Evolutionary conservation across 140 eudicot genomes (phyloP).

Genomic region (Cichorium intybus): DNA sequence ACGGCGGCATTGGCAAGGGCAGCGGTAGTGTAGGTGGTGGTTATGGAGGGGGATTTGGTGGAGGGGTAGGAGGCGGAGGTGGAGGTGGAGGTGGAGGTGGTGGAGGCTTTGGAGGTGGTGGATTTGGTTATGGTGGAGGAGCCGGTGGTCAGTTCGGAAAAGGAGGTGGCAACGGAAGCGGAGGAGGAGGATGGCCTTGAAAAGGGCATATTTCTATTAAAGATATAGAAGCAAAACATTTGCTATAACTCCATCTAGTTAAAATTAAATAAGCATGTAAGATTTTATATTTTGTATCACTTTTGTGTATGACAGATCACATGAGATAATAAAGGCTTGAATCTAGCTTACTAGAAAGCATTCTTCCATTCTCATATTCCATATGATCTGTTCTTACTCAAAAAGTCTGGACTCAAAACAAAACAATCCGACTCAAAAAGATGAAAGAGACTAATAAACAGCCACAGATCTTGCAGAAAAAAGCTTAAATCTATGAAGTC

Average conservation of each 20-base stretch:
- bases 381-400: background rate
- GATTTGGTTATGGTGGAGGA: background rate
- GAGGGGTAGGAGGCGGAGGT: background rate
- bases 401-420: background rate
- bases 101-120: background rate
- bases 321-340: background rate
- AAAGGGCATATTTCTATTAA: background rate
- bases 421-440: background rate
- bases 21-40: background rate
- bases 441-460: too few relatives aligned
- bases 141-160: background rate
- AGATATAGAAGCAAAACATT: background rate
- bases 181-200: background rate
- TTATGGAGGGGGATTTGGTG: background rate
- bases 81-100: conserved; percentile 4
- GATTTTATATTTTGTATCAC: background rate
- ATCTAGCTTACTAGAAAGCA: background rate
- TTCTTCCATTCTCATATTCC: background rate
- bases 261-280: background rate
- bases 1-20: background rate
- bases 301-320: background rate
- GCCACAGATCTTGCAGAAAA: too few relatives aligned
- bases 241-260: background rate
- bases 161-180: background rate
- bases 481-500: too few relatives aligned